A percentile compares a stretch with the other conserved stretches of the same genome.
These are phyloP conservation scores for Chaetomiaceae sp. DNA, from an alignment of 2,329 filamentous ascomycete genomes.

Conservation along the genomic window DNA sequence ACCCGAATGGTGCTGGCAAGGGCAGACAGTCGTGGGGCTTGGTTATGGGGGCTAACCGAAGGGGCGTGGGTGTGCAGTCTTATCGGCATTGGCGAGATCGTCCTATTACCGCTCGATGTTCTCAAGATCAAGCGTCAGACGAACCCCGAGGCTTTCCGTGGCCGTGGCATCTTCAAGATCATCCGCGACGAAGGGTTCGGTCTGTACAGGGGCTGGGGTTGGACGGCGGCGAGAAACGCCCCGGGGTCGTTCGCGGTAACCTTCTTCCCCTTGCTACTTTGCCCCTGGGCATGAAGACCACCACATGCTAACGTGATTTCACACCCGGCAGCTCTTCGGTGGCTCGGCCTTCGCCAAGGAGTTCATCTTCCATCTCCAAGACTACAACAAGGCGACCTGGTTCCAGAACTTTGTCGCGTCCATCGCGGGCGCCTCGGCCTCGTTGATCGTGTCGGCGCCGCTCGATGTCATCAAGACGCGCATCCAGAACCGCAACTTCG, in stretches of 20 bases:
- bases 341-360: conserved; percentile 97
- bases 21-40: not conserved
- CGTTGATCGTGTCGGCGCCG: conserved; percentile 91
- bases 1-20: not conserved
- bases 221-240: conserved; percentile 95
- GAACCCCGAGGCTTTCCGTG: conserved; percentile 95
- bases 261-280: conserved; percentile 19
- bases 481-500: conserved; percentile 98
- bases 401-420: conserved; percentile 96
- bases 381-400: conserved; percentile 96
- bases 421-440: conserved; percentile 88
- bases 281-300: not conserved
- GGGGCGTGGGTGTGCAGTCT: conserved; percentile 46
- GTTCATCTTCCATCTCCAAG: conserved; percentile 79
- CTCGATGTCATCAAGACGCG: conserved; percentile 97
- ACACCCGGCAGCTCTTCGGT: conserved; percentile 68
- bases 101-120: conserved; percentile 90
- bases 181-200: conserved; percentile 91
- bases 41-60: conserved; percentile 3
- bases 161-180: conserved; percentile 84
- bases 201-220: conserved; percentile 91
- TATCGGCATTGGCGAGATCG: conserved; percentile 95
- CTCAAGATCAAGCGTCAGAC: conserved; percentile 99
- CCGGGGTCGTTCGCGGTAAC: conserved; percentile 92
- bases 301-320: conserved; percentile 24